Conservation (phyloP, 768 basidiomycete species). For the Termitomyces sp. region DNA sequence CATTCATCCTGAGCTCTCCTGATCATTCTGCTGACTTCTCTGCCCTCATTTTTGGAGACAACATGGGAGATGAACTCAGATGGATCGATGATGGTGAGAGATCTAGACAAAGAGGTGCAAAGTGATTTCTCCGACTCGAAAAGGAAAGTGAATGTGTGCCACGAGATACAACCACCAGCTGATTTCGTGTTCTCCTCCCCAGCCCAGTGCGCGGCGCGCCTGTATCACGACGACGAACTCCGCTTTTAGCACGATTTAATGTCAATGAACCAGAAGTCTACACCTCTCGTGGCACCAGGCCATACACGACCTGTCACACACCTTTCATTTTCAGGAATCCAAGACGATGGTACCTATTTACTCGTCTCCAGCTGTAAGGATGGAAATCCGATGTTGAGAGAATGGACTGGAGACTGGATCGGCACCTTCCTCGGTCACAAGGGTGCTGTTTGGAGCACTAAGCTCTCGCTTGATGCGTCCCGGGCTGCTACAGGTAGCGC, state of each 20-base stretch:
- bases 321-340: conserved; percentile 85
- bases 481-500: conserved; percentile 91
- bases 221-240: conserved; percentile 36
- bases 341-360: conserved; percentile 83
- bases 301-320: conserved; percentile 90
- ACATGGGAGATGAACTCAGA: not conserved
- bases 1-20: not conserved
- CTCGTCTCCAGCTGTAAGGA: conserved; percentile 98
- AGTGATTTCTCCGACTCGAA: conserved; percentile 11
- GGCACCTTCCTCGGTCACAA: conserved; percentile 89
- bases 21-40: not conserved
- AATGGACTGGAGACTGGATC: conserved; percentile 99
- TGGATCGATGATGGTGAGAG: too few species aligned
- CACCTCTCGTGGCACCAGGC: conserved; percentile 81
- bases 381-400: conserved; percentile 94
- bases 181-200: conserved; percentile 11
- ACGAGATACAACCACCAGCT: conserved; percentile 11
- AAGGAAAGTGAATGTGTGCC: conserved; percentile 15
- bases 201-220: conserved; percentile 50
- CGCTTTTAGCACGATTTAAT: conserved; percentile 37
- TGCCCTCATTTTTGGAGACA: not conserved
- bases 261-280: conserved; percentile 61
- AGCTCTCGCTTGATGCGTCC: conserved; percentile 82
- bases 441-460: conserved; percentile 96
- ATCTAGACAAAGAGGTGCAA: conserved; percentile 12